These are phyloP conservation scores for Manihot esculenta DNA, from an alignment of 441 rosid species.

Conservation along the genomic window DNA sequence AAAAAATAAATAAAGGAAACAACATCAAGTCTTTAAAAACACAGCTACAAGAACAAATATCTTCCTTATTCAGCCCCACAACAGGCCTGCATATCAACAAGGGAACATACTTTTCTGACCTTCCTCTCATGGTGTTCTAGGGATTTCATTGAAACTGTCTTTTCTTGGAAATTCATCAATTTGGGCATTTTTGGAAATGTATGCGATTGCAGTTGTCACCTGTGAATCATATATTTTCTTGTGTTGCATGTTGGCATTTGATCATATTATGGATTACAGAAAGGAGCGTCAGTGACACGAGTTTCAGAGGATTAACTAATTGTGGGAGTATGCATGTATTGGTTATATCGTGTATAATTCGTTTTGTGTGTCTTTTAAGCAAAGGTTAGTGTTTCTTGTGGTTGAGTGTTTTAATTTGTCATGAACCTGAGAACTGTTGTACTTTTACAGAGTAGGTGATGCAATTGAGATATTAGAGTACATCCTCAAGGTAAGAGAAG, in stretches of 20 bases:
- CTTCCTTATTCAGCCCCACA: not conserved
- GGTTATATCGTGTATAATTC: not conserved
- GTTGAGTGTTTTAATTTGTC: constrained; percentile 2
- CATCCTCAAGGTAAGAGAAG: constrained; percentile 84
- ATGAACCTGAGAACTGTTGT: constrained; percentile 17
- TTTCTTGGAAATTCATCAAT: not conserved
- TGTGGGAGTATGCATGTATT: not conserved
- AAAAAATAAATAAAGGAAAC: too few species aligned
- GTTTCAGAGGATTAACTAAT: not conserved
- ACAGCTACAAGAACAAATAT: not conserved
- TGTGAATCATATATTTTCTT: not conserved
- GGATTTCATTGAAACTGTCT: not conserved
- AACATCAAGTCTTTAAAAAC: not conserved
- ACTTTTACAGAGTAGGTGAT: constrained; percentile 68
- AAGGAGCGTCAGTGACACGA: not conserved
- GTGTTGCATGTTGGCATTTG: not conserved
- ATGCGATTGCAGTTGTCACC: not conserved
- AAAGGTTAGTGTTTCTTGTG: not conserved
- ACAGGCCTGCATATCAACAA: not conserved
- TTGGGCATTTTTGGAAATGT: not conserved
- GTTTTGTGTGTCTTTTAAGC: not conserved
- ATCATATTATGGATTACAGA: not conserved
- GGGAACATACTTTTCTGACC: not conserved
- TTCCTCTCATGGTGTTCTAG: not conserved
- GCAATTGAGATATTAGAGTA: constrained; percentile 88